Evolutionary conservation across 2,329 filamentous ascomycete species (phyloP).

Genomic region (Fusarium phyllophilum): DNA sequence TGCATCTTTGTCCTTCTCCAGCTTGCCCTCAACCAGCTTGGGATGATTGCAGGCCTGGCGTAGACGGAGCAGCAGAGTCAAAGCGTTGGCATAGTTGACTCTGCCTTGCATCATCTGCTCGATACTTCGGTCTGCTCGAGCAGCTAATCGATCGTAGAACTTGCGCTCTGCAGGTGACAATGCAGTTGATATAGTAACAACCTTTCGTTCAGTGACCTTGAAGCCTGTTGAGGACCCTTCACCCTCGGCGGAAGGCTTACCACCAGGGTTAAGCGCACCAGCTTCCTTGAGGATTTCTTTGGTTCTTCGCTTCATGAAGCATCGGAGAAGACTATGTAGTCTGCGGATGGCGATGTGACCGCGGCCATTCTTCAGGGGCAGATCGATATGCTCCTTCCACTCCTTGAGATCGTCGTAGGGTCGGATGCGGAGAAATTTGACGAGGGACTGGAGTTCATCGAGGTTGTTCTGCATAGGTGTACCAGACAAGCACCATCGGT

Average conservation of each 20-base stretch:
- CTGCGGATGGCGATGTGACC: slow-evolving; percentile 90
- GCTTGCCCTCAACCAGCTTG: slow-evolving; percentile 83
- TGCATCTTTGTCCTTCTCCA: slow-evolving; percentile 89
- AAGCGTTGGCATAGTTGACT: slow-evolving; percentile 90
- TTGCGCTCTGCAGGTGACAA: slow-evolving; percentile 83
- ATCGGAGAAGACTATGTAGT: slow-evolving; percentile 84
- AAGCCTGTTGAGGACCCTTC: slow-evolving; percentile 72
- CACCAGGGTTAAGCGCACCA: slow-evolving; percentile 80
- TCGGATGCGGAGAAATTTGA: slow-evolving; percentile 90
- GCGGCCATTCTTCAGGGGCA: slow-evolving; percentile 88
- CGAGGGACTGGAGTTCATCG: slow-evolving; percentile 92
- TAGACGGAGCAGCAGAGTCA: slow-evolving; percentile 89
- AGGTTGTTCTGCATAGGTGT: slow-evolving; percentile 99
- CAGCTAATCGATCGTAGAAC: slow-evolving; percentile 87
- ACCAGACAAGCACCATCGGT: slow-evolving; percentile 95
- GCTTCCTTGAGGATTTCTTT: slow-evolving; percentile 96
- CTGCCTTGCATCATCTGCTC: slow-evolving; percentile 88
- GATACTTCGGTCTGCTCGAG: slow-evolving; percentile 85
- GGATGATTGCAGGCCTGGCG: slow-evolving; percentile 96
- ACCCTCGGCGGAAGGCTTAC: slow-evolving; percentile 67
- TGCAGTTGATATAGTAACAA: slow-evolving; percentile 80
- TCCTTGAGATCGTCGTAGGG: slow-evolving; percentile 86
- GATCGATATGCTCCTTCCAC: slow-evolving; percentile 93
- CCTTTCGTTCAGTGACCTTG: slow-evolving; percentile 90
- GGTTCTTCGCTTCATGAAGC: slow-evolving; percentile 98